These are phyloP conservation scores for Andrographis paniculata DNA, from an alignment of 305 asterid genomes.

Conservation along the genomic window DNA sequence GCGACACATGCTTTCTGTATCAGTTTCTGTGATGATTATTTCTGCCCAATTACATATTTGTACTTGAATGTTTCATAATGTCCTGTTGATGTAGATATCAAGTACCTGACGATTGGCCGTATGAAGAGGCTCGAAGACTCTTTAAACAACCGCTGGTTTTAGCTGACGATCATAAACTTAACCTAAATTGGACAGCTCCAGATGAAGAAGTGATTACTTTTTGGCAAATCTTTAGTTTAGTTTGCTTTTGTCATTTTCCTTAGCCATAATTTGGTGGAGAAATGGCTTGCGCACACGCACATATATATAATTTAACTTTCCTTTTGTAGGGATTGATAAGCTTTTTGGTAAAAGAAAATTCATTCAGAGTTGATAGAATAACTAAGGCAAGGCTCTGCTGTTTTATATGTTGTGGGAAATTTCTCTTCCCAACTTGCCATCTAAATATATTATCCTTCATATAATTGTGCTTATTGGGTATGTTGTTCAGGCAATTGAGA, in stretches of 20 bases:
- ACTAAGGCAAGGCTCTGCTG: constrained; percentile 56
- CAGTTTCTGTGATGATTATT: background rate
- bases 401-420: background rate
- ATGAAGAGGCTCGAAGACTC: constrained; percentile 81
- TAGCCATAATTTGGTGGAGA: background rate
- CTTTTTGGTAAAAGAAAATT: constrained; percentile 84
- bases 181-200: constrained; percentile 89
- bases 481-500: constrained; percentile 64
- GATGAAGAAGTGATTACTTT: constrained; percentile 77
- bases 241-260: background rate
- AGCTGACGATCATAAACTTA: constrained; percentile 52
- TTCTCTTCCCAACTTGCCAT: background rate
- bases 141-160: constrained; percentile 80
- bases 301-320: constrained; percentile 5
- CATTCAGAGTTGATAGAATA: constrained; percentile 81
- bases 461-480: constrained; percentile 13
- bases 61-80: background rate
- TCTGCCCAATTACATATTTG: constrained; percentile 6
- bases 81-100: constrained; percentile 47
- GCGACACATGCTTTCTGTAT: too few relatives aligned
- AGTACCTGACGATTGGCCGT: constrained; percentile 94
- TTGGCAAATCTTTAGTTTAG: background rate
- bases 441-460: constrained; percentile 2
- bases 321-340: constrained; percentile 60
- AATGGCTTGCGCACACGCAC: too few relatives aligned